Evolutionary conservation across 2,329 filamentous ascomycete genomes (phyloP), one percentile per base, ranked within the genome.

Genomic region (Aspergillus terreus): DNA sequence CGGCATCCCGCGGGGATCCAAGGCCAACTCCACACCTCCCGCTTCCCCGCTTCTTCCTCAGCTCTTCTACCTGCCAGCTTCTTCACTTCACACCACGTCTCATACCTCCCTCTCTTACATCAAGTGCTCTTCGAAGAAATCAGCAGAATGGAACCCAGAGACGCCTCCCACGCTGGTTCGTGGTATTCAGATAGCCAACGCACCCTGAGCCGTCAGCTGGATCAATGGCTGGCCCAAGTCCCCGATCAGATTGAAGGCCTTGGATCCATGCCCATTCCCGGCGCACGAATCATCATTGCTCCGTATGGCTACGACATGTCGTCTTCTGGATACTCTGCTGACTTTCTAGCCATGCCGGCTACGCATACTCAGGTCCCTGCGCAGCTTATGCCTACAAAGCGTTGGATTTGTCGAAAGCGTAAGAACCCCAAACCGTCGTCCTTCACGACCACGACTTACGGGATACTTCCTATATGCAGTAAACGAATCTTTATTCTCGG

Each of bases 361-460:
- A 96, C 74, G 77, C 82, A 2, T 97, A 92, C 77, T 99, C 94
- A 4, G 94, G 94, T 6, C 83, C 86, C 36, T 92, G 90, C 60
- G 94, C 94, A 41, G 94, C 92, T 41, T 97, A 90, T 85, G 94
- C 94, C 7, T 99, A 97, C 75, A 94, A 90, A 71, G 82, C 83
- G 6, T 84, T 95, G 46, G 91, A 97, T 69, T 80, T 97, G 50
- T 86, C 84, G 53, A 82, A 83, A 55, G 87, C 85, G 82, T 86
- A 71, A 68, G 80, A 23, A 19, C 19, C 6, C 19, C 17, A 69
- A 9, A 47, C 19, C 17, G 35, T 43, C 36, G 38, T 49, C 12
- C 38, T 44, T 23, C 23, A 6, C 15, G 17, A 41, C 9, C 14
- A 3, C 17, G 2, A 9, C 35, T 38, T n/a, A 38, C 35, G 5